These are phyloP conservation scores for Colletotrichum sp. DNA, from an alignment of 2,329 filamentous ascomycete genomes.

Conservation along the genomic window DNA sequence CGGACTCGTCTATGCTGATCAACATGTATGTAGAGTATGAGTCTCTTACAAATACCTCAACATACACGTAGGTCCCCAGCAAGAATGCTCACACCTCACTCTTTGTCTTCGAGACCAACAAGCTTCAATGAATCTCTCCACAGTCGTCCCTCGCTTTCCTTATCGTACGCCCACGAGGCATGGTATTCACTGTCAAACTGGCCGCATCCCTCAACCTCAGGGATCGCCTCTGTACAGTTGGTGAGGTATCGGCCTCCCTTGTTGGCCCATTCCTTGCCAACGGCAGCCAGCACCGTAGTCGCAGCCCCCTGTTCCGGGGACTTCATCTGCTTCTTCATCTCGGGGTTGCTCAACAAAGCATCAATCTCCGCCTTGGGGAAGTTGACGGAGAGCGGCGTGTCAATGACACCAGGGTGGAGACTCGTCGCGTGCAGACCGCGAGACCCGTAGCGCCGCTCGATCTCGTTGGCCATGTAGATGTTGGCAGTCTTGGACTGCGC, in stretches of 20 bases:
- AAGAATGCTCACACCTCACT: neutral
- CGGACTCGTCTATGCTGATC: neutral
- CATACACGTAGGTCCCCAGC: too few species aligned
- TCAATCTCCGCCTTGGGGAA: neutral
- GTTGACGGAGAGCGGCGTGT: neutral
- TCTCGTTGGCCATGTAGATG: slow-evolving; percentile 54
- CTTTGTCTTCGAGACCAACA: neutral
- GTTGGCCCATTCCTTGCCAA: slow-evolving; percentile 44
- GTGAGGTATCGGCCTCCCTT: slow-evolving; percentile 51
- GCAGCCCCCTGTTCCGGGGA: slow-evolving; percentile 50
- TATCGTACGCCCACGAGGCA: neutral
- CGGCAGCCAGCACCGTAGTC: slow-evolving; percentile 48
- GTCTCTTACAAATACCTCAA: too few species aligned
- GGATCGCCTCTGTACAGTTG: slow-evolving; percentile 35
- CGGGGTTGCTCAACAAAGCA: neutral
- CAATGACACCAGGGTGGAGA: slow-evolving; percentile 7
- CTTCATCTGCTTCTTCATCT: neutral
- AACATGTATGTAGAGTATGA: too few species aligned
- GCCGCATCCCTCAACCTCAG: neutral
- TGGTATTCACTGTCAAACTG: neutral
- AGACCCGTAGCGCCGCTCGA: slow-evolving; percentile 43
- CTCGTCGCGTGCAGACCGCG: slow-evolving; percentile 34
- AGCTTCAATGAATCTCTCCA: neutral
- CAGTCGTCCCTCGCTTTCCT: neutral
- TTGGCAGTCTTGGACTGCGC: slow-evolving; percentile 56